Conservation (phyloP, 1,284 basidiomycete genomes). For the Athelia psychrophila region DNA sequence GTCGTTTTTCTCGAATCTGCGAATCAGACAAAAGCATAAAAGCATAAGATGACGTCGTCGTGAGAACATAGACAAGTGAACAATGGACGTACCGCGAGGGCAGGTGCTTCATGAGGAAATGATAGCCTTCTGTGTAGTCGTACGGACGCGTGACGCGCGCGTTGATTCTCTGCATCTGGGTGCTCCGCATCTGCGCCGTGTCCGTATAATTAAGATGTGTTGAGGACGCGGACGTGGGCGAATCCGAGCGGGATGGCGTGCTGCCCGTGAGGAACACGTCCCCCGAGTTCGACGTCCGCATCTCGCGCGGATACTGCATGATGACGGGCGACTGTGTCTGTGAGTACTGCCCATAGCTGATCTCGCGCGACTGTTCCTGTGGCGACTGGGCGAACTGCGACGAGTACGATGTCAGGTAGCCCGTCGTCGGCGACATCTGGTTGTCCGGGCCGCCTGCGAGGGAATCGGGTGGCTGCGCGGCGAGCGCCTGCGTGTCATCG, state of each 20-base stretch:
- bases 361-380: conserved; percentile 27
- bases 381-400: conserved; percentile 34
- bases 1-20: conserved; percentile 92
- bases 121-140: conserved; percentile 93
- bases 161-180: conserved; percentile 65
- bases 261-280: conserved; percentile 28
- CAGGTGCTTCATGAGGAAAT: conserved; percentile 91
- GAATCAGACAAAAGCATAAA: conserved; percentile 17
- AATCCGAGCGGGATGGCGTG: conserved; percentile 39
- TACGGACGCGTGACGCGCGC: conserved; percentile 77
- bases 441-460: neutral
- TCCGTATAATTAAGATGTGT: neutral
- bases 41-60: conserved; percentile 5
- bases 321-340: conserved; percentile 26
- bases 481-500: conserved; percentile 12
- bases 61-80: conserved; percentile 4
- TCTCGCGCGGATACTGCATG: conserved; percentile 40
- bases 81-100: conserved; percentile 73
- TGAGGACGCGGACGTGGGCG: conserved; percentile 19
- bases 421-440: neutral
- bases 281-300: conserved; percentile 34
- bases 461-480: neutral
- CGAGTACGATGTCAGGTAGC: neutral
- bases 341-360: conserved; percentile 12
- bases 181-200: neutral